Evolutionary conservation across 768 basidiomycete species (phyloP).

Genomic region (Termitomyces sp.): DNA sequence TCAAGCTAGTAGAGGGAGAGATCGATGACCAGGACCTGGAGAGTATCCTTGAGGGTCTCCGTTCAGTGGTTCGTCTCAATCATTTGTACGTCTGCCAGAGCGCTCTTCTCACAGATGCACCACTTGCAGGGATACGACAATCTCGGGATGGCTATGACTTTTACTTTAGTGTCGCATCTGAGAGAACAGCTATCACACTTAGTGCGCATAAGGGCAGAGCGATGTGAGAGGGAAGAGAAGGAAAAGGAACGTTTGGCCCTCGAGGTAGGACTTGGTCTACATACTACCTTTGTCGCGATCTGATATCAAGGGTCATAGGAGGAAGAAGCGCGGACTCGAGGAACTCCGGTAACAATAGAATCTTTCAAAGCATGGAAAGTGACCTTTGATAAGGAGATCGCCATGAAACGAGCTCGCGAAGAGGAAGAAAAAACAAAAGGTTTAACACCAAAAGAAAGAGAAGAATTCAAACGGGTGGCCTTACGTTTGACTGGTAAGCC

Average conservation of each 20-base stretch:
- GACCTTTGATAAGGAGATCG: constrained; percentile 74
- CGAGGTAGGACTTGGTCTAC: constrained; percentile 53
- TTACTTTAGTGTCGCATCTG: constrained; percentile 85
- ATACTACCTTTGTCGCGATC: neutral
- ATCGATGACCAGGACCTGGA: constrained; percentile 58
- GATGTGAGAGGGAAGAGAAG: constrained; percentile 54
- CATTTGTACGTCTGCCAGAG: constrained; percentile 1
- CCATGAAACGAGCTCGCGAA: constrained; percentile 55
- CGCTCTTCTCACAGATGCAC: constrained; percentile 8
- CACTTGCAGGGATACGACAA: constrained; percentile 72
- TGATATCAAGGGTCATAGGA: constrained; percentile 46
- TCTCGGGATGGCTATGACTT: constrained; percentile 97
- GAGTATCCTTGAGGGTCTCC: constrained; percentile 54
- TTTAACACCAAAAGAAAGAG: constrained; percentile 76
- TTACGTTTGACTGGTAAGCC: constrained; percentile 67
- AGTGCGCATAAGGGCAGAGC: constrained; percentile 58
- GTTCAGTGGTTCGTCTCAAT: constrained; percentile 47
- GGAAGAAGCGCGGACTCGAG: constrained; percentile 83
- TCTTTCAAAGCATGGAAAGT: constrained; percentile 81
- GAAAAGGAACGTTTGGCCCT: constrained; percentile 74
- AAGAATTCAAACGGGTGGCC: constrained; percentile 70
- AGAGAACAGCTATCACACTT: constrained; percentile 72
- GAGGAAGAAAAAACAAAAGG: constrained; percentile 75
- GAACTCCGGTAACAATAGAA: constrained; percentile 86
- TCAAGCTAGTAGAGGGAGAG: constrained; percentile 61